Percentiles rank a stretch among this genome's conserved stretches.
Evolutionary conservation across 202 grass and related monocot species (phyloP).

Genomic region (Panicum hallii): DNA sequence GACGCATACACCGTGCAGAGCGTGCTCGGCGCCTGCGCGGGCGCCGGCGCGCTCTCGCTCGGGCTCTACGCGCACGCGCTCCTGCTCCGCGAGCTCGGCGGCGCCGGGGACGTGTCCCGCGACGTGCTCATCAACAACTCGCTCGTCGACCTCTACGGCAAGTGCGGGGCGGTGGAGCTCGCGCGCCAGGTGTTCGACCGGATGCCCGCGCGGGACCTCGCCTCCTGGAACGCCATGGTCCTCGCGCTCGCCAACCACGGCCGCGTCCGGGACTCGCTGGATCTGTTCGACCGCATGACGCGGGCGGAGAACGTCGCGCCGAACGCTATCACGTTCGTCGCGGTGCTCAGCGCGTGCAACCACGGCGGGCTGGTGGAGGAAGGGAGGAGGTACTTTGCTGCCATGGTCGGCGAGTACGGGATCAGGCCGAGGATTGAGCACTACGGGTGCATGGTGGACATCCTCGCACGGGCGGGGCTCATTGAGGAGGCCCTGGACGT

Average conservation of each 20-base stretch:
- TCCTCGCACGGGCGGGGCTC: conserved; percentile 76
- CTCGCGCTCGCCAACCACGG: conserved; percentile 76
- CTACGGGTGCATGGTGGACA: conserved; percentile 91
- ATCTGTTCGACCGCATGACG: conserved; percentile 59
- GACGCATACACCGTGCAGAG: conserved; percentile 90
- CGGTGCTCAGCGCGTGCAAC: conserved; percentile 77
- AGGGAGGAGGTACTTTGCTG: conserved; percentile 63
- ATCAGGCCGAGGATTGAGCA: conserved; percentile 80
- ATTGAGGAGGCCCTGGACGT: conserved; percentile 73
- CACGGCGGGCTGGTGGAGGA: conserved; percentile 71
- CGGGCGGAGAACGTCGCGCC: conserved; percentile 41
- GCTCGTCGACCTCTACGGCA: conserved; percentile 73
- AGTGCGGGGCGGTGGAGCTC: conserved; percentile 68
- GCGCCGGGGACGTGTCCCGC: conserved; percentile 20
- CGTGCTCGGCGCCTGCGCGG: conserved; percentile 68
- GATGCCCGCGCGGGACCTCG: conserved; percentile 67
- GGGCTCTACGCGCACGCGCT: conserved; percentile 81
- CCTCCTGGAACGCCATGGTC: conserved; percentile 89
- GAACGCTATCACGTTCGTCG: conserved; percentile 76
- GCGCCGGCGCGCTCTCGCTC: conserved; percentile 62
- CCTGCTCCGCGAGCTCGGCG: conserved; percentile 59
- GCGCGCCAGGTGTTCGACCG: conserved; percentile 74
- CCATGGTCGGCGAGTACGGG: conserved; percentile 53
- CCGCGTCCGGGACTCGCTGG: conserved; percentile 50
- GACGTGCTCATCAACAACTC: conserved; percentile 93